Evolutionary conservation across 139 green algal genomes (phyloP), one percentile per base, ranked within the genome.

Genomic region (Chlamydomonas asymmetrica): DNA sequence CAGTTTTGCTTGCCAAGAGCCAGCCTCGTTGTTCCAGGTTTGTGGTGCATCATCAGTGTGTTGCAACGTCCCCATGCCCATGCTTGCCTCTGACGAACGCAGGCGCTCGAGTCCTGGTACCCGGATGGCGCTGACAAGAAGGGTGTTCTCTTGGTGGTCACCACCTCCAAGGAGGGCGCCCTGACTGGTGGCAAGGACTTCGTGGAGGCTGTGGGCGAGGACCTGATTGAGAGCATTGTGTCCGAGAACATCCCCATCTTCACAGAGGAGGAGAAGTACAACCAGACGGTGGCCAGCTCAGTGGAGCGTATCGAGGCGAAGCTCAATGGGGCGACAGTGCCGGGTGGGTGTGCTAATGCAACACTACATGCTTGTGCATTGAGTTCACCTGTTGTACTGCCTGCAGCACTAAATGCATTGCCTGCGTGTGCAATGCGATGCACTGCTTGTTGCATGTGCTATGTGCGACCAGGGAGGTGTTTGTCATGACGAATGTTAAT

Each of bases 181-280:
- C 69, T 99, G 22, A 93, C 91, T 37, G 96, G 96, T 61, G 96
- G 96, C 27, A 80, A 89, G 3, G 59, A 43, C 34, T 98, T 99
- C 82, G 84, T 93, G 59, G 75, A 80, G 66, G 85, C 90, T 2
- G 71, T 99, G 5, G 94, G 94, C n/a, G 95, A 99, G 49, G 85
- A 95, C 34, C 66, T 99, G n/a, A 85, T 98, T 8, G 97, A 99
- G 70, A 88, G 75, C 43, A 84, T 99, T 31, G 84, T 94, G 10
- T 71, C 75, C 43, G 94, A 97, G 71, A 97, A 98, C 90, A 97
- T 99, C 75, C 93, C 96, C 66, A 96, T 97, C 83, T 89, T 95
- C 78, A 94, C 94, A 0, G 92, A 93, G 71, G 85, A 97, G 80
- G 95, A 98, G 86, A 95, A 95, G 82, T 97, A 94, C 90, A 98